phyloP scores from a whole-genome alignment of 2,329 filamentous ascomycete genomes.

The Chaetomium sp. region DNA sequence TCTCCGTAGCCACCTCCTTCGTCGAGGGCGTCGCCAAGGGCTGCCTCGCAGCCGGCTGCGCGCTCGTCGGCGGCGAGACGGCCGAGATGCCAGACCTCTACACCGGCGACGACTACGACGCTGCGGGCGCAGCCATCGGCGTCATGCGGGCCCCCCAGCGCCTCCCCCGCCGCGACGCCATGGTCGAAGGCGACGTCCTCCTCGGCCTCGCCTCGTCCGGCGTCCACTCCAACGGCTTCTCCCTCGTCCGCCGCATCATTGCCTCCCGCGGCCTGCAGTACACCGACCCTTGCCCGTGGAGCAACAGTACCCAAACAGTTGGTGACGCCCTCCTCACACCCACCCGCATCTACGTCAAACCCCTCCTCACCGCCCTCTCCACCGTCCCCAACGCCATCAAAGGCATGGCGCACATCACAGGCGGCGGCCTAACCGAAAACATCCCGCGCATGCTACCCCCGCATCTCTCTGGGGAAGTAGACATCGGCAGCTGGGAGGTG shows the following conservation, averaged over 20 bases:
- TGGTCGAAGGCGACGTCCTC: constrained; percentile 77
- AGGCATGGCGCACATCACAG: constrained; percentile 94
- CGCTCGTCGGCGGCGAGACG: constrained; percentile 93
- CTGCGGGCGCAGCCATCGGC: constrained; percentile 82
- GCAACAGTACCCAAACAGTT: constrained; percentile 39
- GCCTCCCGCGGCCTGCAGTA: constrained; percentile 66
- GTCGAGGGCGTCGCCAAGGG: constrained; percentile 85
- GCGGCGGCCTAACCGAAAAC: constrained; percentile 88
- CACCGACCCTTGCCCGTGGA: constrained; percentile 71
- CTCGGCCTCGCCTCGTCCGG: constrained; percentile 81
- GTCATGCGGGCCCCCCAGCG: constrained; percentile 64
- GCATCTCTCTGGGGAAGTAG: constrained; percentile 71
- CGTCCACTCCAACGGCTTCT: constrained; percentile 95
- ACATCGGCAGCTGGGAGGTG: constrained; percentile 67
- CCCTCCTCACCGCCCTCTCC: constrained; percentile 58
- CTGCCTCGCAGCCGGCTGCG: constrained; percentile 77
- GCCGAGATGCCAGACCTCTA: constrained; percentile 99
- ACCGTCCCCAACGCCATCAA: constrained; percentile 62
- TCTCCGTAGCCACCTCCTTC: constrained; percentile 73
- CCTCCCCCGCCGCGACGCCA: constrained; percentile 68
- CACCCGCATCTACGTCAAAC: constrained; percentile 88
- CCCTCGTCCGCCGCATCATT: constrained; percentile 86
- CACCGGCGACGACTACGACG: constrained; percentile 81
- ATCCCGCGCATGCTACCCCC: constrained; percentile 86
- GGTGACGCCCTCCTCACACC: constrained; percentile 79